Evolutionary conservation across 345 rosid species (phyloP).

Genomic region (Arabis hirsuta): DNA sequence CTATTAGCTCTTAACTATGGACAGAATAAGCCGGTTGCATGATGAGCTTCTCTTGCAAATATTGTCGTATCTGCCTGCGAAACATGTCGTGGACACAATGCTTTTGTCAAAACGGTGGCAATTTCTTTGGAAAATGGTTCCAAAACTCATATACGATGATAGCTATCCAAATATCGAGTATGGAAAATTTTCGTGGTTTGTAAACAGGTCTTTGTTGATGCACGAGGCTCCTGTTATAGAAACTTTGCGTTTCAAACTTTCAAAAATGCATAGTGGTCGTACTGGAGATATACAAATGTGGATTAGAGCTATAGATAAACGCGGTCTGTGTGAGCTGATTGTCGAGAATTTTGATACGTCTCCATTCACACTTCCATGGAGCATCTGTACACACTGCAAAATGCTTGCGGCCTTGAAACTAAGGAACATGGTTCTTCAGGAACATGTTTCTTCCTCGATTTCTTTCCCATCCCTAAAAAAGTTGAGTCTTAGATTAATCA

Average conservation of each 20-base stretch:
- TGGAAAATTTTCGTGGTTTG: not conserved
- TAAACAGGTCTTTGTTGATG: not conserved
- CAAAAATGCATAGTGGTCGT: not conserved
- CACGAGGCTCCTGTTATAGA: not conserved
- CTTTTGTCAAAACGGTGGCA: slow-evolving; percentile 29
- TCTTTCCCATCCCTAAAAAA: slow-evolving; percentile 23
- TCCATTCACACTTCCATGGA: not conserved
- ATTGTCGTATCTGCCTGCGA: not conserved
- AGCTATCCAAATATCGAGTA: not conserved
- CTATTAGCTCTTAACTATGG: not conserved
- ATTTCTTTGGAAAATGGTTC: slow-evolving; percentile 18
- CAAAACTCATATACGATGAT: not conserved
- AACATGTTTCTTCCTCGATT: not conserved
- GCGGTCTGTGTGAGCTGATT: not conserved
- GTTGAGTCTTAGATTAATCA: not conserved
- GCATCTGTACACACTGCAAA: not conserved
- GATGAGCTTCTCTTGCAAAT: slow-evolving; percentile 3
- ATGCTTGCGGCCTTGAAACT: slow-evolving; percentile 22
- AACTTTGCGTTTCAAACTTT: not conserved
- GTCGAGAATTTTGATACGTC: not conserved
- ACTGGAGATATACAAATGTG: not conserved
- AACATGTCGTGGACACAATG: slow-evolving; percentile 29
- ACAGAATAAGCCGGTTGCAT: slow-evolving; percentile 15
- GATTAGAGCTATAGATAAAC: not conserved
- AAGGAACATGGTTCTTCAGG: not conserved